These are phyloP conservation scores for Tremella yokohamensis DNA, from an alignment of 768 basidiomycete species.

Conservation along the genomic window DNA sequence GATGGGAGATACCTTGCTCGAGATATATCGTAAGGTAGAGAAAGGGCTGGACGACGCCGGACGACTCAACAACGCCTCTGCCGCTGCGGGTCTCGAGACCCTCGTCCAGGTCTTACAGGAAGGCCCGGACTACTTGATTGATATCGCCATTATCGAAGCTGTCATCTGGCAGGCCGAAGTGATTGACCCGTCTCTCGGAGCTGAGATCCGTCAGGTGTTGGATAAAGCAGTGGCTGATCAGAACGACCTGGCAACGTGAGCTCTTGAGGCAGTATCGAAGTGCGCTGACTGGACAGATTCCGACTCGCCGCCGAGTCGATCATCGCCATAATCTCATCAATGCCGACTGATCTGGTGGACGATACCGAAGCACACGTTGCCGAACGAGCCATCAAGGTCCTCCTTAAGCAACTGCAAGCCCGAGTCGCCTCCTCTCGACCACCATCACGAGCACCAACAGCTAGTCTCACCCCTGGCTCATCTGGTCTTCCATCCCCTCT, in stretches of 20 bases:
- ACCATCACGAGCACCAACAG: neutral
- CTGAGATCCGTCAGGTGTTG: constrained; percentile 24
- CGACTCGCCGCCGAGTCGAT: constrained; percentile 18
- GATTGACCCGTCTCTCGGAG: constrained; percentile 24
- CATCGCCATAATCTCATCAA: constrained; percentile 6
- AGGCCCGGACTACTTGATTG: constrained; percentile 42
- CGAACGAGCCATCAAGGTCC: constrained; percentile 16
- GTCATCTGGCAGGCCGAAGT: constrained; percentile 35
- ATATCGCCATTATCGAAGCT: constrained; percentile 29
- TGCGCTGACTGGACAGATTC: constrained; percentile 17
- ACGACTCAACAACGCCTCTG: neutral
- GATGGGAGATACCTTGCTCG: constrained; percentile 18
- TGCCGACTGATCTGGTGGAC: constrained; percentile 19
- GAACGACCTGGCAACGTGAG: constrained; percentile 15
- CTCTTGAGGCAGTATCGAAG: neutral
- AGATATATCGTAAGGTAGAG: constrained; percentile 22
- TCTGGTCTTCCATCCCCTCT: neutral
- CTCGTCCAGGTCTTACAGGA: constrained; percentile 26
- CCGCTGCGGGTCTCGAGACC: neutral
- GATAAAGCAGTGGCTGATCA: constrained; percentile 24
- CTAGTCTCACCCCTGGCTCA: neutral
- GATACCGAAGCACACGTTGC: constrained; percentile 27
- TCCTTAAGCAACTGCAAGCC: constrained; percentile 31
- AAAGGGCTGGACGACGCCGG: constrained; percentile 4
- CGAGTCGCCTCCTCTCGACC: constrained; percentile 11